phyloP scores from a whole-genome alignment of 805 yeast genomes.

The Priceomyces castillae region DNA sequence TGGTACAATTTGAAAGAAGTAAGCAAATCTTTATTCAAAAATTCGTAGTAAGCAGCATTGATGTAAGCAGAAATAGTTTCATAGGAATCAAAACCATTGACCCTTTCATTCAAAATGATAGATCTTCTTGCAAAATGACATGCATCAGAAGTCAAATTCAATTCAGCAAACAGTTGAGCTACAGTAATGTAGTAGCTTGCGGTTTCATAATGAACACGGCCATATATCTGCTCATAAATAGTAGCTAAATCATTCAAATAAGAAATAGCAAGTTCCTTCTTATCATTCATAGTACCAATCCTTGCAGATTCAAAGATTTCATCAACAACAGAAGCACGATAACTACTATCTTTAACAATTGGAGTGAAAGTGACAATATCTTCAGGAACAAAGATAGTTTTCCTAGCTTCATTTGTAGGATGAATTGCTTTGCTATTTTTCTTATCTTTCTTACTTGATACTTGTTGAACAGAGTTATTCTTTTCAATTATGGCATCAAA shows the following conservation, averaged over 20 bases:
- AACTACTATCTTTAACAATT: conserved; percentile 66
- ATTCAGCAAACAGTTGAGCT: conserved; percentile 64
- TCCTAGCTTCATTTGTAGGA: conserved; percentile 15
- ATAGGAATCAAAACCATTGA: conserved; percentile 74
- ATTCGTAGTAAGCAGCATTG: conserved; percentile 73
- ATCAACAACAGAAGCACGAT: conserved; percentile 64
- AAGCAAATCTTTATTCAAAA: conserved; percentile 52
- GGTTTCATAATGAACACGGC: conserved; percentile 74
- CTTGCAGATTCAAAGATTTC: conserved; percentile 72
- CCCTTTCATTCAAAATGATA: conserved; percentile 72
- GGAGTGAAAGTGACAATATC: conserved; percentile 76
- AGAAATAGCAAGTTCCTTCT: conserved; percentile 55
- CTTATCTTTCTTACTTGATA: conserved; percentile 25
- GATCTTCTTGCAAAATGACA: conserved; percentile 65
- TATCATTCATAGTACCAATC: conserved; percentile 37
- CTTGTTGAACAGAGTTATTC: too few relatives aligned
- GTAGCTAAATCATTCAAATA: conserved; percentile 68
- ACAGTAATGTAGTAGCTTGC: conserved; percentile 65
- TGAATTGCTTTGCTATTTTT: conserved; percentile 19
- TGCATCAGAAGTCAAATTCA: conserved; percentile 57
- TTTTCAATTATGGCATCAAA: conserved; percentile 21
- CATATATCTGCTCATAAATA: conserved; percentile 80
- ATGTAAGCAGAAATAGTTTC: conserved; percentile 70
- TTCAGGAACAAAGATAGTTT: conserved; percentile 50
- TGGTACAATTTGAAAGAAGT: conserved; percentile 62